These are phyloP conservation scores for Artomyces pyxidatus DNA, from an alignment of 768 basidiomycete genomes.

Conservation along the genomic window DNA sequence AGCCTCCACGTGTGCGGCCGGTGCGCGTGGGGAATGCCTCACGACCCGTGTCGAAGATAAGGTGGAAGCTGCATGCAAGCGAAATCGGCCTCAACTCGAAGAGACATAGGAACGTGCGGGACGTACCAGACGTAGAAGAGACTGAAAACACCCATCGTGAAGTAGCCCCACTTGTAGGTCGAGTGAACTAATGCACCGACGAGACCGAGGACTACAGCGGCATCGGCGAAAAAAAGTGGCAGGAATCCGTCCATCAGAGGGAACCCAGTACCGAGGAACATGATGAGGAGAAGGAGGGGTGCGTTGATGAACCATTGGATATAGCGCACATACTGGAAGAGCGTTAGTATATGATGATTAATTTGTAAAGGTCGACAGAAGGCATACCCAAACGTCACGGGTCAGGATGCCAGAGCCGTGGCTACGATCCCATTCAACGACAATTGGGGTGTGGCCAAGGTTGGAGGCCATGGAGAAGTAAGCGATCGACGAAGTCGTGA, in stretches of 20 bases:
- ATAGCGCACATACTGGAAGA: conserved; percentile 37
- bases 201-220: conserved; percentile 37
- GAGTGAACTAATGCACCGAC: conserved; percentile 43
- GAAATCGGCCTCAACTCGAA: background rate
- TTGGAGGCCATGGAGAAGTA: conserved; percentile 53
- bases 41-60: background rate
- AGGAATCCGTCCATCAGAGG: conserved; percentile 41
- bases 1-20: conserved; percentile 23
- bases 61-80: conserved; percentile 9
- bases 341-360: background rate
- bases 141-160: conserved; percentile 35
- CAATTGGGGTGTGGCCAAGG: conserved; percentile 39
- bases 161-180: conserved; percentile 50
- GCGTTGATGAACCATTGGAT: conserved; percentile 53
- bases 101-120: conserved; percentile 7
- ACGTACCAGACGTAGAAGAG: conserved; percentile 43
- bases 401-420: conserved; percentile 20
- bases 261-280: conserved; percentile 39
- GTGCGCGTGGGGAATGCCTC: conserved; percentile 18
- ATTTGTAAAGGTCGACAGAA: background rate
- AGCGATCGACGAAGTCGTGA: conserved; percentile 36
- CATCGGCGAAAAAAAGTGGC: conserved; percentile 38
- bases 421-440: conserved; percentile 33
- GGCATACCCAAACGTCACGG: conserved; percentile 37
- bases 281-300: conserved; percentile 38